Base-by-base conservation (phyloP, 305 asterid genomes). In the Fraxinus dipetala region DNA sequence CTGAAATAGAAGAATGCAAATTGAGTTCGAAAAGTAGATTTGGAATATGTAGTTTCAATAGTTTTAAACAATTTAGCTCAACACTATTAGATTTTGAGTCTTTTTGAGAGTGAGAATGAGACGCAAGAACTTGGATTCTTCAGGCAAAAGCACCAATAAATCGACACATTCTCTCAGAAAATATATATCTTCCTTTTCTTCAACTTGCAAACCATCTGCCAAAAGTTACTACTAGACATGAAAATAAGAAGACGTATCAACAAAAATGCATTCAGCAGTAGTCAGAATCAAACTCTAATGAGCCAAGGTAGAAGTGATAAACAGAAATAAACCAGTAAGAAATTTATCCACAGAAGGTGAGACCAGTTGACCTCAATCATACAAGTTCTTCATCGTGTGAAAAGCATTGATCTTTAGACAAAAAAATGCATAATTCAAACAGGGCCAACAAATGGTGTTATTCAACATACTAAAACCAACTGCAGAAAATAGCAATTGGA, bases 391-490 rank as follows among this genome's bases (percentile, higher is more conserved):
- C 32, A 35, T 35, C 61, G 24, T 14, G 36, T 54, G 76, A 36
- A 28, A 67, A 45, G n/a, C 40, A 32, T 34, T n/a, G 28, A 20
- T 61, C 45, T 11, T 78, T 32, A 31, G 2, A 2, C 48, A 45
- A 45, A 45, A 32, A 59, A 16, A 78, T 67, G 35, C 72, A 36
- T 30, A 56, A 56, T 78, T 56, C 79, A 65, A 76, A 14, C 72
- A 1, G 51, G 72, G 69, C 56, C 34, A 32, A 51, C 38, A 11
- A 74, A 54, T 78, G 82, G 34, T 10, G 13, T 63, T 63, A 63
- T 84, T 90, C 78, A 80, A 73, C 48, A 38, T 59, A 69, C 9
- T 10, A 75, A 79, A 83, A 77, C 86, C 65, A 78, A 36, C 78
- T 61, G 72, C n/a, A 16, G 78, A 73, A 43, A 31, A 79, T 48